These are phyloP conservation scores for Fomitopsis serialis DNA, from an alignment of 768 basidiomycete species.

Conservation along the genomic window DNA sequence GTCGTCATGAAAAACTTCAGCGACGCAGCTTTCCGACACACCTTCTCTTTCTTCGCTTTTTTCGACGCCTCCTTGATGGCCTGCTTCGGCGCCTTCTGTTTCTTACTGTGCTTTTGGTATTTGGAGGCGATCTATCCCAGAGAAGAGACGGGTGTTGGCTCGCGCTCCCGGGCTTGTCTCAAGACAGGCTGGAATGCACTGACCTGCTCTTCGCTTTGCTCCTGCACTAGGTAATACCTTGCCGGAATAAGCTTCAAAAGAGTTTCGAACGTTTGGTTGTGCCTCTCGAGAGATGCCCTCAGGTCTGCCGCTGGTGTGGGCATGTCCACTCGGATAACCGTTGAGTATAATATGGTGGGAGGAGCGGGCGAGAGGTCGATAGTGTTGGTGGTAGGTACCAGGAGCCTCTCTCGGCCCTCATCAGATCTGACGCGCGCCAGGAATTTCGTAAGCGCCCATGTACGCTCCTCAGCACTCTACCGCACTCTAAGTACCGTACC, in stretches of 20 bases:
- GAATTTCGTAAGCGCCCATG: too few species aligned
- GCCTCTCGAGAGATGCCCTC: slow-evolving; percentile 64
- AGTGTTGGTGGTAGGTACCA: too few species aligned
- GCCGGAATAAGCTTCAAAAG: slow-evolving; percentile 84
- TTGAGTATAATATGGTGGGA: too few species aligned
- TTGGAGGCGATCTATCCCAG: slow-evolving; percentile 47
- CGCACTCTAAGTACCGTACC: too few species aligned
- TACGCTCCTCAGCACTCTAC: too few species aligned
- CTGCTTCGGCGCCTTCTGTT: slow-evolving; percentile 69
- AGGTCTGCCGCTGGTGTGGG: slow-evolving; percentile 44
- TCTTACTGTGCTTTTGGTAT: slow-evolving; percentile 86
- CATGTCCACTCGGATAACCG: too few species aligned
- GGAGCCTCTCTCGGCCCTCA: too few species aligned
- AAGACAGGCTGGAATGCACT: slow-evolving; percentile 6
- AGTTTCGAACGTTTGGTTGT: slow-evolving; percentile 83
- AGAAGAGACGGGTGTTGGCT: background rate
- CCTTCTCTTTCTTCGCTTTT: slow-evolving; percentile 87
- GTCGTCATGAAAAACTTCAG: background rate
- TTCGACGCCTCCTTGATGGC: slow-evolving; percentile 84
- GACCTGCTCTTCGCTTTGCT: slow-evolving; percentile 66
- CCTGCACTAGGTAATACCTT: slow-evolving; percentile 76
- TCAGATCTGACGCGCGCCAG: too few species aligned
- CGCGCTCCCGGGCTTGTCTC: background rate
- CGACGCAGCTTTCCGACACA: slow-evolving; percentile 18
- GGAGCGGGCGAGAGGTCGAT: too few species aligned